These are phyloP conservation scores for Cylindrotheca closterium DNA, from an alignment of 108 stramenopile genomes.

Conservation along the genomic window DNA sequence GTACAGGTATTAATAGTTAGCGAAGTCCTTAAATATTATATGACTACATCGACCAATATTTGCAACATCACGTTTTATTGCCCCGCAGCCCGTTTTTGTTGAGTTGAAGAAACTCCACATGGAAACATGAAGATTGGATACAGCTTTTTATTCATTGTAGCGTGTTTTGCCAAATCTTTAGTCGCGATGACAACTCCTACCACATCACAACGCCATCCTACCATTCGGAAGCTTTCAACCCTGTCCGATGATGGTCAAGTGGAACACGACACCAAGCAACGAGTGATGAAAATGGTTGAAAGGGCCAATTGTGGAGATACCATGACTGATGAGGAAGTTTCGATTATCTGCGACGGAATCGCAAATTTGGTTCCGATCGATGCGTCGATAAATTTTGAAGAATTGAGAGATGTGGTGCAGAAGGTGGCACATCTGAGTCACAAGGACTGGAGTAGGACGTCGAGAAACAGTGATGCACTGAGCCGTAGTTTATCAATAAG, in stretches of 20 bases:
- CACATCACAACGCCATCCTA: not conserved
- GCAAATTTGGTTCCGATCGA: conserved; percentile 20
- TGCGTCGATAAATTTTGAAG: conserved; percentile 36
- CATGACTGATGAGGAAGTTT: conserved; percentile 47
- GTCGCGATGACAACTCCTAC: not conserved
- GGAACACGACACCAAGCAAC: conserved; percentile 1
- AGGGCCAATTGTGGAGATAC: conserved; percentile 39
- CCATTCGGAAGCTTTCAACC: not conserved
- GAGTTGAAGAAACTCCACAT: too few relatives aligned
- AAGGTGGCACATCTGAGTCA: conserved; percentile 66
- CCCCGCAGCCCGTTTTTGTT: too few relatives aligned
- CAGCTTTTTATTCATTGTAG: too few relatives aligned
- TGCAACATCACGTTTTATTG: too few relatives aligned
- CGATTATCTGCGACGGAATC: conserved; percentile 34
- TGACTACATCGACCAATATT: too few relatives aligned
- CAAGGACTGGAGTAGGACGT: conserved; percentile 70
- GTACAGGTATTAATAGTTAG: too few relatives aligned
- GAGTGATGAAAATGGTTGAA: conserved; percentile 27
- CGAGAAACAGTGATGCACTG: conserved; percentile 41
- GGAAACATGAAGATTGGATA: too few relatives aligned
- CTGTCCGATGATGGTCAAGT: not conserved
- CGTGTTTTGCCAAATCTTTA: not conserved
- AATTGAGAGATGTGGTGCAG: conserved; percentile 33
- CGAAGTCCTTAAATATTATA: too few relatives aligned
- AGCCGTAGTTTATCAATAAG: not conserved